Percentiles rank a stretch among this genome's conserved stretches.
Evolutionary conservation across 306 rosid species (phyloP).

Genomic region (Vachellia pachyceras): DNA sequence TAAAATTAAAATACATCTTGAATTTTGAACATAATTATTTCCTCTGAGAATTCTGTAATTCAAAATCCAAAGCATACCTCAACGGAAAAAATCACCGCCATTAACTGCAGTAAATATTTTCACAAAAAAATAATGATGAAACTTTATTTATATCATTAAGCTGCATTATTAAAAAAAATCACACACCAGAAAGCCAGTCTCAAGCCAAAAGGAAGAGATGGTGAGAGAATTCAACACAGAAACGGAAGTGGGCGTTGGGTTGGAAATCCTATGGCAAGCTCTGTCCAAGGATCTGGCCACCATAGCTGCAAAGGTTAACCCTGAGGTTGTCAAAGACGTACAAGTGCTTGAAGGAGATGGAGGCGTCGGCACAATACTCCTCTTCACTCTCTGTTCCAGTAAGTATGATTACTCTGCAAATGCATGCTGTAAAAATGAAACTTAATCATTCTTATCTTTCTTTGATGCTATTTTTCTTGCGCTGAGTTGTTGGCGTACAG

Average conservation of each 20-base stretch:
- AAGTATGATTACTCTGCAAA: not conserved
- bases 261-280: constrained; percentile 61
- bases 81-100: not conserved
- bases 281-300: constrained; percentile 48
- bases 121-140: not conserved
- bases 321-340: constrained; percentile 50
- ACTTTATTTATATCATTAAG: not conserved
- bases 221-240: constrained; percentile 53
- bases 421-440: not conserved
- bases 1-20: too few relatives aligned
- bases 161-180: not conserved
- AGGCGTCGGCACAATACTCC: constrained; percentile 3
- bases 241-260: constrained; percentile 47
- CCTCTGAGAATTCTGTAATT: not conserved
- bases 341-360: not conserved
- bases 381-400: not conserved
- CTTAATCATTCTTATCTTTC: not conserved
- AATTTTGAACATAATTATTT: not conserved
- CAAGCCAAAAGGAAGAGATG: constrained; percentile 27
- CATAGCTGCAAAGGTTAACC: constrained; percentile 54
- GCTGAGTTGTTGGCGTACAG: not conserved
- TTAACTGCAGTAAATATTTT: too few relatives aligned
- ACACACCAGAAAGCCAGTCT: not conserved
- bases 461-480: not conserved
- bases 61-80: not conserved